Base-by-base conservation (phyloP, 1,139 yeast genomes). In the Arxiozyma telluris region DNA sequence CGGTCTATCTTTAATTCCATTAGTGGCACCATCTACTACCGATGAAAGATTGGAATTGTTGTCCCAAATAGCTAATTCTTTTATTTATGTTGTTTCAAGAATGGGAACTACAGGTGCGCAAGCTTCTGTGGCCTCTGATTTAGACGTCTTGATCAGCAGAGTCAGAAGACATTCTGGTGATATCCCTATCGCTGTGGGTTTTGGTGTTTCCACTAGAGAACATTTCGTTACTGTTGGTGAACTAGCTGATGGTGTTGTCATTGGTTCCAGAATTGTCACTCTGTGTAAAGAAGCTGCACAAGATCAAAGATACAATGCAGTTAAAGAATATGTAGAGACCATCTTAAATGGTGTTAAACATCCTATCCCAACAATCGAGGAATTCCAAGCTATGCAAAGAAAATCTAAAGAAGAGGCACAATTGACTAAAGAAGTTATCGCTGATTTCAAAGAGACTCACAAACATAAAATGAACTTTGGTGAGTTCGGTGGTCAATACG, bases 81-180 rank as follows among this genome's bases (percentile, higher is more conserved):
- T 93, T 71, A 85, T 93, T 57, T 93, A 93, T 65, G 98, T 93
- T 49, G 98, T 93, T 22, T 89, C 97, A 9, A 81, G 95, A 70
- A 93, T 93, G 98, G 97, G 98, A 60, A 85, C 96, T 54, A 93
- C 99, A 42, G 98, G 99, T 68, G 94, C 96, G 38, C 69, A 66
- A 58, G 75, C 83, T 23, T 72, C 80, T 44, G 83, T 93, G 52
- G 80, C 87, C 46, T 67, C 75, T 7, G 84, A 84, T 60, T 79
- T 91, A 55, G 82, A 83, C 39, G 81, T 76, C 47, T 78, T 93
- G 58, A 82, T 94, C 63, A 76, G 76, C 44, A 81, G 91, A 63
- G 95, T 94, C 18, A 81, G 95, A 67, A 76, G 80, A 59, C 78
- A 80, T 66, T 80, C 95, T 12, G 84, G 85, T 39, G 83, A 82